phyloP scores from a whole-genome alignment of 495 filamentous ascomycete species.

The Daldinia bambusicola region DNA sequence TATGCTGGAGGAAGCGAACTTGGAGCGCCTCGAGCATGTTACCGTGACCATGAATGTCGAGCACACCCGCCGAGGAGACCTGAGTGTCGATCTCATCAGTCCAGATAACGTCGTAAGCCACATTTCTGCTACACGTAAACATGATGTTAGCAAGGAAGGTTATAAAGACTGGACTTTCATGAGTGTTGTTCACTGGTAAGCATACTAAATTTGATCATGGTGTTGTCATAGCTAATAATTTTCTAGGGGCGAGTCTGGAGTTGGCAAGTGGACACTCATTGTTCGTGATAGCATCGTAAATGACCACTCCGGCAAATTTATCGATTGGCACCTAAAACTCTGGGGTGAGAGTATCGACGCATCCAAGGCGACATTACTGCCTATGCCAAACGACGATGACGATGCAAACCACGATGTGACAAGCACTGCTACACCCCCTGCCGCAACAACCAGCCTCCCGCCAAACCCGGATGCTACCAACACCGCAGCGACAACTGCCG shows the following conservation, averaged over 20 bases:
- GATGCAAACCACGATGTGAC: slow-evolving; percentile 77
- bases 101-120: slow-evolving; percentile 85
- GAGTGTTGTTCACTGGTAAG: slow-evolving; percentile 95
- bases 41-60: slow-evolving; percentile 97
- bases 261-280: slow-evolving; percentile 89
- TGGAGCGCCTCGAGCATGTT: slow-evolving; percentile 89
- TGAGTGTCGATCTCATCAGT: slow-evolving; percentile 91
- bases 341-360: slow-evolving; percentile 90
- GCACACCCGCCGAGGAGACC: slow-evolving; percentile 85
- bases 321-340: slow-evolving; percentile 92
- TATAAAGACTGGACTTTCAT: slow-evolving; percentile 99
- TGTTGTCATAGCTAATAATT: slow-evolving; percentile 34
- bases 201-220: slow-evolving; percentile 16
- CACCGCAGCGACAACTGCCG: slow-evolving; percentile 50
- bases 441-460: slow-evolving; percentile 54
- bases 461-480: slow-evolving; percentile 43
- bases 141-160: slow-evolving; percentile 72
- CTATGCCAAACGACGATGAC: slow-evolving; percentile 85
- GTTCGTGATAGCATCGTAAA: slow-evolving; percentile 89
- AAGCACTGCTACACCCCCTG: slow-evolving; percentile 55
- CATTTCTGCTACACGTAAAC: slow-evolving; percentile 75
- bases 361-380: slow-evolving; percentile 73
- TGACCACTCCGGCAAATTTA: slow-evolving; percentile 76
- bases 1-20: slow-evolving; percentile 81
- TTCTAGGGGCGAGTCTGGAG: slow-evolving; percentile 83